phyloP scores from a whole-genome alignment of 257 asterid genomes.

The Solanum appendiculatum region DNA sequence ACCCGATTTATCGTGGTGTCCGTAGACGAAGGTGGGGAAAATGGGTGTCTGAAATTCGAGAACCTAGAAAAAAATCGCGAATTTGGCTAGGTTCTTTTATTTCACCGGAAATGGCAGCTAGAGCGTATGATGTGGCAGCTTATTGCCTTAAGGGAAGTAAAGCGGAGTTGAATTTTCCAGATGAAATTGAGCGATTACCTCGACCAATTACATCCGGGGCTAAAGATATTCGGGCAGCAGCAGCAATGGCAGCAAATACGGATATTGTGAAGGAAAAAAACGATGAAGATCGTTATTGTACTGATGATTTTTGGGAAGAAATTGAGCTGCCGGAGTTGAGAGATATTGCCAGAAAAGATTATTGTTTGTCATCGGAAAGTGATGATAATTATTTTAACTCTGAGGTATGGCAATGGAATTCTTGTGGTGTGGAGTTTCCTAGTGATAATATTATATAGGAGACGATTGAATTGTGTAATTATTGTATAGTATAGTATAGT shows the following conservation, averaged over 20 bases:
- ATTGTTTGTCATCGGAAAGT: background rate
- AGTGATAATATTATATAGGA: background rate
- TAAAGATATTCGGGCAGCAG: constrained; percentile 53
- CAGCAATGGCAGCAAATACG: constrained; percentile 39
- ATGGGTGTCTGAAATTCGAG: constrained; percentile 71
- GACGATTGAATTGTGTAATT: background rate
- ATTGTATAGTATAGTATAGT: too few species aligned
- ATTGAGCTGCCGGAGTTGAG: constrained; percentile 40
- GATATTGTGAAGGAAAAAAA: background rate
- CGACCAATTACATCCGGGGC: constrained; percentile 31
- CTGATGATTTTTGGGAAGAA: constrained; percentile 47
- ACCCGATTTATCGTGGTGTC: constrained; percentile 52
- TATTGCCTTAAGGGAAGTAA: constrained; percentile 34
- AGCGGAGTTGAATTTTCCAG: constrained; percentile 47
- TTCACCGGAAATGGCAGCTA: constrained; percentile 60
- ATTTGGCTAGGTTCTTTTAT: constrained; percentile 68
- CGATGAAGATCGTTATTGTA: background rate
- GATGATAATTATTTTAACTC: background rate
- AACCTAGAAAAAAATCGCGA: constrained; percentile 43
- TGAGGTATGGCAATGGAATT: constrained; percentile 24
- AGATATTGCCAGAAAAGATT: background rate
- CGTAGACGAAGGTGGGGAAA: constrained; percentile 58
- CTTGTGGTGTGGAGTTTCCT: background rate
- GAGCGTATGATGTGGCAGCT: constrained; percentile 70
- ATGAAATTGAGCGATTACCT: constrained; percentile 24